These are phyloP conservation scores for Mucor mucedo DNA, from an alignment of 371 early-diverging fungal genomes.

Conservation along the genomic window DNA sequence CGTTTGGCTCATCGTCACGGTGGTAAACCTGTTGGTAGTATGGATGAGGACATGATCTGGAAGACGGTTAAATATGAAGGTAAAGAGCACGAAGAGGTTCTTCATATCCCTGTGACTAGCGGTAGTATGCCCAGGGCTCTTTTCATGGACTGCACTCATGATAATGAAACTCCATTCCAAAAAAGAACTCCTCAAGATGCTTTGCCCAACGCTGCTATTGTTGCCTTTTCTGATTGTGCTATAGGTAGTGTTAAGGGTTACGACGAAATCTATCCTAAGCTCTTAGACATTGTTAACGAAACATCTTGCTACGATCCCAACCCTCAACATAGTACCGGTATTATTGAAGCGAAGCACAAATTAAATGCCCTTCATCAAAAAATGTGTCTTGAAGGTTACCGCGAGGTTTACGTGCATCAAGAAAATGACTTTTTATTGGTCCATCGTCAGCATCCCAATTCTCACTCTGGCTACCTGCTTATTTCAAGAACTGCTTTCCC, in stretches of 20 bases:
- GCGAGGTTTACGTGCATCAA: slow-evolving; percentile 94
- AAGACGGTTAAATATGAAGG: slow-evolving; percentile 49
- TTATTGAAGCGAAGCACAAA: slow-evolving; percentile 73
- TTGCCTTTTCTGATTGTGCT: slow-evolving; percentile 89
- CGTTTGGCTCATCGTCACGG: slow-evolving; percentile 90
- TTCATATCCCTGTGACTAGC: slow-evolving; percentile 41
- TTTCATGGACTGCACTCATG: slow-evolving; percentile 98
- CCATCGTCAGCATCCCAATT: slow-evolving; percentile 90
- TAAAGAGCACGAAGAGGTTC: slow-evolving; percentile 43
- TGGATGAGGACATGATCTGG: slow-evolving; percentile 67
- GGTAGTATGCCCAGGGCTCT: slow-evolving; percentile 84
- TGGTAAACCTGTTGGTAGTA: slow-evolving; percentile 82
- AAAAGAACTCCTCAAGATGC: slow-evolving; percentile 86
- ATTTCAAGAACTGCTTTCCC: slow-evolving; percentile 88
- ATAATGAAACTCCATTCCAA: slow-evolving; percentile 95
- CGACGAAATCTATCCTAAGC: slow-evolving; percentile 88
- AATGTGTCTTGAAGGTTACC: slow-evolving; percentile 83
- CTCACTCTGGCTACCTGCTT: slow-evolving; percentile 89
- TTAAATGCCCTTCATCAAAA: slow-evolving; percentile 79
- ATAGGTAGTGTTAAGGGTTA: slow-evolving; percentile 96
- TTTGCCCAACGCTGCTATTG: slow-evolving; percentile 89
- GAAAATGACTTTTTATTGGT: slow-evolving; percentile 91
- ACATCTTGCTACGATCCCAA: slow-evolving; percentile 72
- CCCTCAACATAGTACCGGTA: slow-evolving; percentile 59
- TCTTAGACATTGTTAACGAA: slow-evolving; percentile 89